These are phyloP conservation scores for Blastobotrys peoriensis DNA, from an alignment of 805 yeast genomes.

Conservation along the genomic window DNA sequence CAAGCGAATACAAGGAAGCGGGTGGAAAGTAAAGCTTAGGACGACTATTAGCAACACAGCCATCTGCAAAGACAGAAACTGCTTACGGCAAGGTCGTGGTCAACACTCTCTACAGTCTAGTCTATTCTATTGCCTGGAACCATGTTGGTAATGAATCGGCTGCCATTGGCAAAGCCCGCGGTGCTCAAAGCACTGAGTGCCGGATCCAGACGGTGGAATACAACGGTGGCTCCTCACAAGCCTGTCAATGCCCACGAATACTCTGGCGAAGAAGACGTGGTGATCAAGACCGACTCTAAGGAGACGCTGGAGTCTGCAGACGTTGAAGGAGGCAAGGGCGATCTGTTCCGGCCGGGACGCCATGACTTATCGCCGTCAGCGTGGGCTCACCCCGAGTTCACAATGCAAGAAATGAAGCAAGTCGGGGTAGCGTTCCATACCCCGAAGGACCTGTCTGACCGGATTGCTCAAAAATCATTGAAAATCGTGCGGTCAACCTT, in stretches of 20 bases:
- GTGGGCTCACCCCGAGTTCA: constrained; percentile 42
- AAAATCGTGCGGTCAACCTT: constrained; percentile 43
- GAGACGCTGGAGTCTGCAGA: constrained; percentile 4
- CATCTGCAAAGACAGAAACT: no score
- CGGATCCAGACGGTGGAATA: no score
- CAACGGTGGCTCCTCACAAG: no score
- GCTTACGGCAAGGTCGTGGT: no score
- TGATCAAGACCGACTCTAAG: background rate
- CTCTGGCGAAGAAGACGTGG: background rate
- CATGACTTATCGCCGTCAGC: constrained; percentile 21
- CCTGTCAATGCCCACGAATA: background rate
- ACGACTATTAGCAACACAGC: no score
- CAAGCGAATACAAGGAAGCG: no score
- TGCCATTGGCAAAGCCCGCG: no score
- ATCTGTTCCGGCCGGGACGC: constrained; percentile 11
- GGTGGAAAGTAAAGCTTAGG: no score
- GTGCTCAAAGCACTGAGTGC: no score
- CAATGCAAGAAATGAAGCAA: constrained; percentile 33
- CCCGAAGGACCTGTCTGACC: constrained; percentile 45
- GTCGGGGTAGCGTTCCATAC: constrained; percentile 48
- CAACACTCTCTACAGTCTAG: no score
- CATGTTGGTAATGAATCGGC: no score
- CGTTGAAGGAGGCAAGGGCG: constrained; percentile 5
- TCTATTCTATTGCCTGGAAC: no score
- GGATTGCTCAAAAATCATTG: constrained; percentile 45